These are phyloP conservation scores for Pseudocercospora vitis DNA, from an alignment of 2,329 filamentous ascomycete species.

Conservation along the genomic window DNA sequence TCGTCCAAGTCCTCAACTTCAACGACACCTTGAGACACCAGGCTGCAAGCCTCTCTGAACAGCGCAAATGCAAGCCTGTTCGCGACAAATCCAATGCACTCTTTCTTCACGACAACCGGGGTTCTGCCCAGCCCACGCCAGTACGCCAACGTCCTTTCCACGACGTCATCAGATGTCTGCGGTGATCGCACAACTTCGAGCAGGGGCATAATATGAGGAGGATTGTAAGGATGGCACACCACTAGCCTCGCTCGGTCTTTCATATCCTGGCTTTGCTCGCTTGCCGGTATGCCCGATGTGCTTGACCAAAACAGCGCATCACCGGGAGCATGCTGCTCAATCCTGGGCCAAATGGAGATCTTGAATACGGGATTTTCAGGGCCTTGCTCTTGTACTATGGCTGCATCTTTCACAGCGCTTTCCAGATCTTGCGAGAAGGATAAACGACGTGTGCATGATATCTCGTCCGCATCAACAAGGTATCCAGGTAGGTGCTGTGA, in stretches of 20 bases:
- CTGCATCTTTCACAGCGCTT: slow-evolving; percentile 48
- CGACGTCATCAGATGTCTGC: slow-evolving; percentile 41
- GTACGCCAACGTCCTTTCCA: slow-evolving; percentile 48
- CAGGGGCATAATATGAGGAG: slow-evolving; percentile 62
- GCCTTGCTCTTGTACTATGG: slow-evolving; percentile 61
- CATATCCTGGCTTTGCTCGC: slow-evolving; percentile 48
- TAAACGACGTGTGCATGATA: slow-evolving; percentile 36
- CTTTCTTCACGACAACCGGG: slow-evolving; percentile 54
- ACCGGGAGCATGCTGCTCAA: slow-evolving; percentile 48
- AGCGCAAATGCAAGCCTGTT: slow-evolving; percentile 60
- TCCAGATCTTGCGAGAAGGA: slow-evolving; percentile 40
- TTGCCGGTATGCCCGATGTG: slow-evolving; percentile 59
- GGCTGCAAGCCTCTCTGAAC: slow-evolving; percentile 55
- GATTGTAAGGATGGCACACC: slow-evolving; percentile 63
- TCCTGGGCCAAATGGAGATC: slow-evolving; percentile 51
- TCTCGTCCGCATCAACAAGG: slow-evolving; percentile 37
- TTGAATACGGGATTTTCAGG: slow-evolving; percentile 58
- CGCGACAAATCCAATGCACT: slow-evolving; percentile 58
- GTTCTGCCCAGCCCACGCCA: slow-evolving; percentile 46
- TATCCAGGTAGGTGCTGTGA: slow-evolving; percentile 46
- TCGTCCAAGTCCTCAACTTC: slow-evolving; percentile 54
- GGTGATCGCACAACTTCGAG: slow-evolving; percentile 58
- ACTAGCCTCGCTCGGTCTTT: slow-evolving; percentile 49
- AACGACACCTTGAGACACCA: slow-evolving; percentile 56
- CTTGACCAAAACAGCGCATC: slow-evolving; percentile 57